Evolutionary conservation across 306 rosid genomes (phyloP), one percentile per base, ranked within the genome.

Genomic region (Corylus americana): DNA sequence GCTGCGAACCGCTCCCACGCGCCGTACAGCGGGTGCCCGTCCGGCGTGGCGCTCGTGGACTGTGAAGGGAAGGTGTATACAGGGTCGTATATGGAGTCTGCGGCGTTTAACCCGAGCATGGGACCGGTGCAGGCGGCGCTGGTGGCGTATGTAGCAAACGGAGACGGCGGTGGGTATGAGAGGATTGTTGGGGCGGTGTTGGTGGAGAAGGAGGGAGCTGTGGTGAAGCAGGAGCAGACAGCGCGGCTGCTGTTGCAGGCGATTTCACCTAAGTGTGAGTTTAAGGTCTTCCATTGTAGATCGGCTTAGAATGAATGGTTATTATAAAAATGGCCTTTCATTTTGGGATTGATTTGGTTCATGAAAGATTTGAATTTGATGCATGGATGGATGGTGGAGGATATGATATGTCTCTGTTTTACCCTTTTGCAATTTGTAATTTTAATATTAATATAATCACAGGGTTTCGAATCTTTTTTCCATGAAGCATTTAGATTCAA

Each of bases 51-150:
- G 55, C 67, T 95, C 0, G 4, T 88, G 79, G 98, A 95, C 74
- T 35, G 70, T 4, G 58, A 75, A 1, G 93, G 92, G 39, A 74
- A 80, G 17, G 55, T 95, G 0, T 91, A 69, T 66, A 85, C 74
- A 73, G 98, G 98, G 7, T 85, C 89, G n/a, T 95, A 95, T 42
- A 66, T 82, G 83, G 98, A 95, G 74, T 95, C 98, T 0, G 97
- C 98, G 11, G 98, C 98, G 8, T 92, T 87, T 74, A 95, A 95
- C 55, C 98, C 98, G 2, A 95, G 98, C 77, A 20, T 95, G 70
- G 97, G 98, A 1, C 98, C 98, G 0, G 87, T 86, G 6, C 91
- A 89, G 84, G 89, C 96, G 10, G 98, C 98, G 0, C 12, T 95
- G 82, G 86, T 95, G 64, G 93, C 93, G 3, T 95, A 78, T 74